Base-by-base conservation (phyloP, 148 eudicot species). In the Nepenthes gracilis region DNA sequence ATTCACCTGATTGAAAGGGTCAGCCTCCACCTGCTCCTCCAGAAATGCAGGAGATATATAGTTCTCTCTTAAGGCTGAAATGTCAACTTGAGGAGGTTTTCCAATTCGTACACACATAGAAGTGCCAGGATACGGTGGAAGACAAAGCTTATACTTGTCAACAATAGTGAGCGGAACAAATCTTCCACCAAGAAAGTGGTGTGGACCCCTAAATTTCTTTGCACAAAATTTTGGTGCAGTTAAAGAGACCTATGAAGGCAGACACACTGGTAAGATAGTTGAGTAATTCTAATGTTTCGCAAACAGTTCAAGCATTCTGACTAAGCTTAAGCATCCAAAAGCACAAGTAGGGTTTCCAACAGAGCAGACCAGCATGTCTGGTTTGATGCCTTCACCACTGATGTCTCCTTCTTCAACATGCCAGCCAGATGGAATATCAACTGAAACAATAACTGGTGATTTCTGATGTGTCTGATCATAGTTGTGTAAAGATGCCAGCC, bases 371-470 rank as follows among this genome's bases (percentile, higher is more conserved):
- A 94, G 94, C 99, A 94, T 84, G 75, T 89, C 79, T 57, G 99
- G 92, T 64, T 82, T 85, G 69, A 94, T 84, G 73, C 95, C 86
- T 60, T 79, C 75, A 61, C 95, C 97, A 65, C 56, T 70, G 45
- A 59, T 59, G 67, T 94, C 90, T 58, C 99, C 99, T 74, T 89
- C 95, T 79, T 94, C 99, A 60, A 94, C 97, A 76, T 94, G 92
- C 99, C 99, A 94, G 51, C 99, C 99, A 72, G 99, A 94, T 64
- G 99, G 99, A 61, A 94, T 89, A 81, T 94, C 99, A 48, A 94
- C 67, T 62, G 96, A 89, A 67, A 83, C 80, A 64, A 86, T 75
- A 52, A 63, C 82, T 68, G 87, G 80, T 72, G 92, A 72, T 69
- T 78, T 80, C 69, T 75, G 75, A 67, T 69, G 78, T 52, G 54